Base-by-base conservation (phyloP, 164 flowering plant genomes). In the Hamamelis virginiana region DNA sequence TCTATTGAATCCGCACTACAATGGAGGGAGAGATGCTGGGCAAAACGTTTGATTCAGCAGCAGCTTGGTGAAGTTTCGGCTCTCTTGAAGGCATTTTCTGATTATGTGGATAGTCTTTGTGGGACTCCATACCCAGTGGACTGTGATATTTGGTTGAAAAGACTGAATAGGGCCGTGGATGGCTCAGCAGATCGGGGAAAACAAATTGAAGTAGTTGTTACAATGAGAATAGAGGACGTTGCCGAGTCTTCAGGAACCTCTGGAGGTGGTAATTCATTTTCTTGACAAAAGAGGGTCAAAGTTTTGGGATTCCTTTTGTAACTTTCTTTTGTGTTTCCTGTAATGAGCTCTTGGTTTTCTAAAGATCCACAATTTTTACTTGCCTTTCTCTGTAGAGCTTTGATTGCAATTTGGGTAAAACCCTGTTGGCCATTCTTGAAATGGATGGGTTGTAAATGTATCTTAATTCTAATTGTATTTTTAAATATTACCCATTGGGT, bases 71-170 rank as follows among this genome's bases (percentile, higher is more conserved):
- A 89, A 72, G 88, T 89, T 59, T 91, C 97, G 14, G 82, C 94
- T 65, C 77, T 91, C 1, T 66, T 91, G 65, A 91, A 91, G 72
- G 97, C 97, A 23, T 89, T 89, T 78, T 89, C 94, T 23, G 97
- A 91, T 75, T 91, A 89, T 74, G 92, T 89, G 25, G 97, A 91
- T 64, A 88, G 91, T 69, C 85, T 91, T 9, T 87, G 97, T 76
- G 94, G 97, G 51, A 91, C 97, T 9, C 94, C 97, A 5, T 91
- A 89, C 62, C 89, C 97, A 5, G 85, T 91, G 8, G 89, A 89
- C 65, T 85, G 85, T 72, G 90, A 84, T 26, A 87, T 88, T 33
- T 89, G 97, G 97, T 75, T 91, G 64, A 91, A 78, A 74, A 80
- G 95, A 65, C 69, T 91, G 68, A 79, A 77, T 59, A 82, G 72